Conservation (phyloP, 495 filamentous ascomycete genomes). For the Penicillium pancosmium region DNA sequence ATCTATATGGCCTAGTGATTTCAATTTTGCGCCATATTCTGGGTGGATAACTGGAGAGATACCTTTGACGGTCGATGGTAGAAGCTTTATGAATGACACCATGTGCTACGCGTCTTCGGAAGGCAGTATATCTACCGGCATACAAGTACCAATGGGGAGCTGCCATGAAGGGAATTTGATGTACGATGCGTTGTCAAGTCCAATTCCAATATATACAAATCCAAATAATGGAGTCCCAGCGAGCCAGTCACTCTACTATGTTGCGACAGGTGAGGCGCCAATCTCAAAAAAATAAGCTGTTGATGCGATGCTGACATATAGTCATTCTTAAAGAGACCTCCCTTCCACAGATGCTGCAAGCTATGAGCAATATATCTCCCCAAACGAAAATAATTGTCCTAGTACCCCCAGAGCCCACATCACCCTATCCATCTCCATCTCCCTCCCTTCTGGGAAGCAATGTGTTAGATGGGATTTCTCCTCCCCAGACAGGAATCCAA, state of each 20-base stretch:
- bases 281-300: background rate
- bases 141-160: background rate
- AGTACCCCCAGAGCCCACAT: conserved; percentile 13
- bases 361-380: conserved; percentile 18
- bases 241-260: conserved; percentile 24
- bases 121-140: background rate
- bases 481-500: background rate
- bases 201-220: background rate
- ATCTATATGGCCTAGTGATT: conserved; percentile 10
- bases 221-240: background rate
- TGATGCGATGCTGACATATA: background rate
- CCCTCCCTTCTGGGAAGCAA: background rate
- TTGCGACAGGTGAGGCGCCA: conserved; percentile 21
- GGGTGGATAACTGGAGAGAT: background rate
- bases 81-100: background rate
- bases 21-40: background rate
- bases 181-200: background rate
- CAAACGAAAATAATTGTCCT: conserved; percentile 25
- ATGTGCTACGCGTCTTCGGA: background rate
- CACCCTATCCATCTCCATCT: conserved; percentile 2
- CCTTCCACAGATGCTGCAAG: conserved; percentile 27
- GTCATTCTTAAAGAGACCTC: conserved; percentile 13
- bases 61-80: background rate
- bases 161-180: conserved; percentile 4
- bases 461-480: background rate